Evolutionary conservation across 2,329 filamentous ascomycete genomes (phyloP), one percentile per base, ranked within the genome.

Genomic region (Neoarthrinium moseri): DNA sequence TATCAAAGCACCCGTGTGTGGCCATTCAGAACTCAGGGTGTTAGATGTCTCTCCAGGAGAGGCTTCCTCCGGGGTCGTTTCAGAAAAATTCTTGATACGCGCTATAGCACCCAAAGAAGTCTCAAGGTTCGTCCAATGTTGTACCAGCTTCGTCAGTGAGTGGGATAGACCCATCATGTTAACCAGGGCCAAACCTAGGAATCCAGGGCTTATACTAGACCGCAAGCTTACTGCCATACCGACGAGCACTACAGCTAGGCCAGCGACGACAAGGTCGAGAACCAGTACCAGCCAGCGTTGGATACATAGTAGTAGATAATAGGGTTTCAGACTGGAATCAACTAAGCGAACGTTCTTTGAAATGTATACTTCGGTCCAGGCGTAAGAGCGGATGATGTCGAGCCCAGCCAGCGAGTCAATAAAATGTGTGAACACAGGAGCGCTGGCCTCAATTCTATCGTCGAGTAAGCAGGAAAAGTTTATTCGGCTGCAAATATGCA

Each of bases 201-300:
- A 50, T 11, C 47, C 47, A 12, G 44, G 20, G 26, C 40, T 36
- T 21, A 50, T 8, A 15, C 30, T 37, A 23, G 32, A 15, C 11
- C 44, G 37, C 8, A 50, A 35, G 6, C 21, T 39, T n/a, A 50
- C 44, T 5, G 48, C 22, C 56, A 69, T 53, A 2, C 57, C 52
- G 6, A 60, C 55, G 29, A 66, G 42, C 11, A 59, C 37, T n/a
- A 56, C 50, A 2, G 61, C 61, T 1, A 66, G 39, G 10, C 55
- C 51, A 10, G 57, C 56, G 4, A 65, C 60, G 22, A 64, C 44
- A 13, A 67, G 45, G 30, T 65, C 54, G 1, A 67, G 55, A 6
- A 64, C 60, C 1, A 67, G 44, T 2, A 55, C 57, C 8, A 67
- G 51, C 63, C 64, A 66, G 21, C 57, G 43, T 36, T 66, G 64